A percentile compares a stretch with the other conserved stretches of the same genome.
phyloP scores from a whole-genome alignment of 441 rosid species.

The Erodium trifolium region DNA sequence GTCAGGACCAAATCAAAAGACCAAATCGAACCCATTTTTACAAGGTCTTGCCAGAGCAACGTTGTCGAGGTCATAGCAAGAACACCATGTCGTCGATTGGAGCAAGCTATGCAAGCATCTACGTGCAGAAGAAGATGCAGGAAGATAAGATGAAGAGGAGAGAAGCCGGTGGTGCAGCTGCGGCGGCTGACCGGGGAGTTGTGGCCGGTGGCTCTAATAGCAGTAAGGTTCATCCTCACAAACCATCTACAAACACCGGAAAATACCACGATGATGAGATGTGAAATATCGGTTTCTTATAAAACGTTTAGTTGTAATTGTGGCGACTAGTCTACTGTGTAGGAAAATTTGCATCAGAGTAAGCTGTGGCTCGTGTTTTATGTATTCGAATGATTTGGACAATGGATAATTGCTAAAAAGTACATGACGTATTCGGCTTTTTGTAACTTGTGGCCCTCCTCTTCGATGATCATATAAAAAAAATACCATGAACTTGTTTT shows the following conservation, averaged over 20 bases:
- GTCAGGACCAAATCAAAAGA: neutral
- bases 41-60: neutral
- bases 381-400: no score
- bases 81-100: slow-evolving; percentile 3
- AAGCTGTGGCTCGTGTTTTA: no score
- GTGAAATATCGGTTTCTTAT: neutral
- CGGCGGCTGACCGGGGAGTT: neutral
- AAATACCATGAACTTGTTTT: no score
- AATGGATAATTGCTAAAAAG: no score
- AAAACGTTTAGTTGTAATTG: neutral
- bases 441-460: no score
- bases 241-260: neutral
- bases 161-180: neutral
- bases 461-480: no score
- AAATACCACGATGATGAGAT: neutral
- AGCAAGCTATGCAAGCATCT: neutral
- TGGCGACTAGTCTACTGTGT: neutral
- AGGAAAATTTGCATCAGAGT: no score
- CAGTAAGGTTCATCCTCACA: neutral
- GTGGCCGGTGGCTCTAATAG: neutral
- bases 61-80: neutral
- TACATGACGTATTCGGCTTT: no score
- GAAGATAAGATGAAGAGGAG: slow-evolving; percentile 1
- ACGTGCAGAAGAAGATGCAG: neutral
- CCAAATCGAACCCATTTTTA: neutral